Evolutionary conservation across 2,329 filamentous ascomycete species (phyloP).

Genomic region (Tolypocladium nubicola): DNA sequence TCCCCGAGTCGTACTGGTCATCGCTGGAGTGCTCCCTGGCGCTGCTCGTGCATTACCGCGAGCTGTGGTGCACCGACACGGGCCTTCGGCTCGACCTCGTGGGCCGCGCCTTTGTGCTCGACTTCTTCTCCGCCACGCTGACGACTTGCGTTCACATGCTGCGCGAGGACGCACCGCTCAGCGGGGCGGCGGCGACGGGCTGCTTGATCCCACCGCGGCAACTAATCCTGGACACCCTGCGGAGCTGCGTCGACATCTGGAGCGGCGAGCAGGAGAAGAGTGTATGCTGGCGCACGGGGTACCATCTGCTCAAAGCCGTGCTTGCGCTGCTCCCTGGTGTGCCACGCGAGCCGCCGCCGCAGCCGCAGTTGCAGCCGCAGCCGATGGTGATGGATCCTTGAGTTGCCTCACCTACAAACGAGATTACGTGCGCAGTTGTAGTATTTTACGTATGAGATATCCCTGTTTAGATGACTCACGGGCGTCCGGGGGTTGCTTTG

Average conservation of each 20-base stretch:
- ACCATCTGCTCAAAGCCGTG: constrained; percentile 18
- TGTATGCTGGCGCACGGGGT: constrained; percentile 22
- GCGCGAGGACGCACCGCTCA: constrained; percentile 21
- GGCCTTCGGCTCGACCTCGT: constrained; percentile 17
- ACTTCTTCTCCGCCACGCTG: constrained; percentile 24
- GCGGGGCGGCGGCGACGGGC: constrained; percentile 13
- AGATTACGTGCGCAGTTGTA: not conserved
- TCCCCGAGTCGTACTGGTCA: constrained; percentile 24
- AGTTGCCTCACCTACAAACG: not conserved
- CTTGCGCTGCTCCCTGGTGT: constrained; percentile 3
- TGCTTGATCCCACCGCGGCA: constrained; percentile 22
- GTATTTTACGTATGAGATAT: not conserved
- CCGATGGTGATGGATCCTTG: not conserved
- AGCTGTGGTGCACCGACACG: constrained; percentile 19
- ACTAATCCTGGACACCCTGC: constrained; percentile 22
- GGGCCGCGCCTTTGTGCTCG: constrained; percentile 21
- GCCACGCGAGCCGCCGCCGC: not conserved
- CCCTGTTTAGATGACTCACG: not conserved
- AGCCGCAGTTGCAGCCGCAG: not conserved
- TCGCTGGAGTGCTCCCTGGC: constrained; percentile 25
- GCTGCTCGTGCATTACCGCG: constrained; percentile 23
- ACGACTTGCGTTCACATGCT: constrained; percentile 23
- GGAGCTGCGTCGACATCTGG: constrained; percentile 24
- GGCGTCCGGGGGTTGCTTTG: not conserved
- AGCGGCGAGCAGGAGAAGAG: constrained; percentile 22